A percentile compares a stretch with the other conserved stretches of the same genome.
These are phyloP conservation scores for Synchytrium microbalum DNA, from an alignment of 371 early-diverging fungal species.

Conservation along the genomic window DNA sequence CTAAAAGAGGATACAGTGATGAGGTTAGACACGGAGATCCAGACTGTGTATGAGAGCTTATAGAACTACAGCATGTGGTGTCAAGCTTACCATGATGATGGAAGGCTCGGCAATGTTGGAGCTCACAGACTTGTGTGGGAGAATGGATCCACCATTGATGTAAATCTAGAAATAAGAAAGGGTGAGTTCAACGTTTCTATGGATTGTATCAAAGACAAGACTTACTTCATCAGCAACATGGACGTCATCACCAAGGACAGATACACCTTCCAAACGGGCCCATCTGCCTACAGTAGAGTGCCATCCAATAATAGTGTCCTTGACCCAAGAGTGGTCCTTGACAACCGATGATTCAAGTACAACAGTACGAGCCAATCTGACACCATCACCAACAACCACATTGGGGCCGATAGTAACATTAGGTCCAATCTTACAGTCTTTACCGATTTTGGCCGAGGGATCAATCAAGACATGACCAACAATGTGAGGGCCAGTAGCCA, in stretches of 20 bases:
- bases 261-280: conserved; percentile 86
- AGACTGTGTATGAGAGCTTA: too few relatives aligned
- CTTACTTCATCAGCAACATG: conserved; percentile 64
- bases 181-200: not conserved
- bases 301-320: conserved; percentile 94
- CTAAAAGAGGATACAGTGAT: too few relatives aligned
- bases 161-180: conserved; percentile 35
- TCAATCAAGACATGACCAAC: conserved; percentile 82
- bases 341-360: conserved; percentile 81
- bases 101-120: not conserved
- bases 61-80: too few relatives aligned
- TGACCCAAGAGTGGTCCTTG: conserved; percentile 84
- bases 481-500: conserved; percentile 46
- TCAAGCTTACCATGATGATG: conserved; percentile 1
- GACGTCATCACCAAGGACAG: conserved; percentile 93
- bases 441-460: conserved; percentile 85
- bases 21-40: too few relatives aligned
- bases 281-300: conserved; percentile 87
- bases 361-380: conserved; percentile 81
- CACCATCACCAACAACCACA: conserved; percentile 91
- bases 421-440: conserved; percentile 90
- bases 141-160: conserved; percentile 85
- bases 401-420: conserved; percentile 91
- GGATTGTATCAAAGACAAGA: conserved; percentile 25
- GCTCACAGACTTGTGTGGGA: conserved; percentile 67